Conservation (phyloP, 2,329 filamentous ascomycete species). For the Bipolaris sorokiniana region DNA sequence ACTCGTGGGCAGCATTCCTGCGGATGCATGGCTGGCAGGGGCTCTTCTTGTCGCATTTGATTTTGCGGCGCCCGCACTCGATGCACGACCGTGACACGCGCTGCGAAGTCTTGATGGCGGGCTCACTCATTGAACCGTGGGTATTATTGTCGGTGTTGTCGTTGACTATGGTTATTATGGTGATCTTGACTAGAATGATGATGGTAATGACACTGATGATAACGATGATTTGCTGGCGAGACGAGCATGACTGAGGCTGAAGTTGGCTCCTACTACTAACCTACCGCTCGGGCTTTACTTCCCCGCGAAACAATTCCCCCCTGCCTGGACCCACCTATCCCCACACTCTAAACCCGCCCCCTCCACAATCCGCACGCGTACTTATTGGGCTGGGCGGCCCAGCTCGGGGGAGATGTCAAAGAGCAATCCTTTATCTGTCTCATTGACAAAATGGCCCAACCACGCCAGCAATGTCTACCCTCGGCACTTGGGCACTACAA, state of each 20-base stretch:
- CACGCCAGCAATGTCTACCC: not conserved
- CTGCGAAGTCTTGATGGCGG: conserved; percentile 19
- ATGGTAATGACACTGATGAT: not conserved
- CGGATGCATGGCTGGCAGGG: conserved; percentile 17
- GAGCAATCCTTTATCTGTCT: not conserved
- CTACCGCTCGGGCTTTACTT: not conserved
- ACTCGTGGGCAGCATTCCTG: conserved; percentile 18
- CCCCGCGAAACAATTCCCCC: conserved; percentile 5
- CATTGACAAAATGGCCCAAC: not conserved
- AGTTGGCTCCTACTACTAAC: not conserved
- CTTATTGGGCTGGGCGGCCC: conserved; percentile 16
- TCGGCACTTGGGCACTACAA: not conserved
- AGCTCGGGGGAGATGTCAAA: conserved; percentile 14
- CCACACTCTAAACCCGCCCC: conserved; percentile 14
- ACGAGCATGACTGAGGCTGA: conserved; percentile 9
- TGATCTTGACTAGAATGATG: no score
- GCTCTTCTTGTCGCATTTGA: conserved; percentile 21
- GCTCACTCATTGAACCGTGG: conserved; percentile 9
- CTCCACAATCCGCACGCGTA: conserved; percentile 18
- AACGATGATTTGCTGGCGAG: conserved; percentile 4
- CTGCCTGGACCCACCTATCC: conserved; percentile 5
- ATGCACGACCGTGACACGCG: conserved; percentile 17
- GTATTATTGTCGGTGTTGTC: not conserved
- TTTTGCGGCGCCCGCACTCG: conserved; percentile 20
- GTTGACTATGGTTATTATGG: no score